These are phyloP conservation scores for Tylopilus sp. DNA, from an alignment of 768 basidiomycete species.

Conservation along the genomic window DNA sequence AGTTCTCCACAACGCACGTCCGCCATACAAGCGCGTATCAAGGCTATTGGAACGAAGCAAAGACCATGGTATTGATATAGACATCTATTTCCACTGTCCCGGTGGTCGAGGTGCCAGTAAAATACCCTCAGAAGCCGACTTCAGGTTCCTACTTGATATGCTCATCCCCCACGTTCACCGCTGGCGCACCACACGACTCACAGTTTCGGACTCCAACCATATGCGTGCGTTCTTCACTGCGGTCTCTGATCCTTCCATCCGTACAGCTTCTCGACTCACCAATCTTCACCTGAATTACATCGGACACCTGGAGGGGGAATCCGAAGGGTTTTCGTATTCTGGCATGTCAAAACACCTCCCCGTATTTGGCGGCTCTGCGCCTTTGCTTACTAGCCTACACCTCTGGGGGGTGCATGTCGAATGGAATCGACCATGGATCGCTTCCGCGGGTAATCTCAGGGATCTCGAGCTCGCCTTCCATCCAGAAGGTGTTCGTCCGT, in stretches of 20 bases:
- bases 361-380: constrained; percentile 52
- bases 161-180: constrained; percentile 51
- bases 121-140: constrained; percentile 21
- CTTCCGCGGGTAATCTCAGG: constrained; percentile 31
- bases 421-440: constrained; percentile 48
- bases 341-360: constrained; percentile 39
- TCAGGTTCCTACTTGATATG: constrained; percentile 28
- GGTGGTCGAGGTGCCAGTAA: too few species aligned
- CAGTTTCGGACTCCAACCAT: constrained; percentile 44
- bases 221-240: constrained; percentile 43
- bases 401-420: constrained; percentile 26
- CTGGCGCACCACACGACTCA: constrained; percentile 51
- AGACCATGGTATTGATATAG: background rate
- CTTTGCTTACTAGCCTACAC: constrained; percentile 44
- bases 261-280: constrained; percentile 53
- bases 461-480: constrained; percentile 21
- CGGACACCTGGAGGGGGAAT: constrained; percentile 39
- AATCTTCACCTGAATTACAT: constrained; percentile 55
- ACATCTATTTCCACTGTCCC: too few species aligned
- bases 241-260: constrained; percentile 36
- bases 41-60: background rate
- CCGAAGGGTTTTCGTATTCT: constrained; percentile 5
- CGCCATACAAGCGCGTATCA: background rate
- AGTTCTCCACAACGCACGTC: background rate
- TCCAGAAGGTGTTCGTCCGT: background rate